These are phyloP conservation scores for Pseudodiploospora longispora DNA, from an alignment of 2,329 filamentous ascomycete genomes.

Conservation along the genomic window DNA sequence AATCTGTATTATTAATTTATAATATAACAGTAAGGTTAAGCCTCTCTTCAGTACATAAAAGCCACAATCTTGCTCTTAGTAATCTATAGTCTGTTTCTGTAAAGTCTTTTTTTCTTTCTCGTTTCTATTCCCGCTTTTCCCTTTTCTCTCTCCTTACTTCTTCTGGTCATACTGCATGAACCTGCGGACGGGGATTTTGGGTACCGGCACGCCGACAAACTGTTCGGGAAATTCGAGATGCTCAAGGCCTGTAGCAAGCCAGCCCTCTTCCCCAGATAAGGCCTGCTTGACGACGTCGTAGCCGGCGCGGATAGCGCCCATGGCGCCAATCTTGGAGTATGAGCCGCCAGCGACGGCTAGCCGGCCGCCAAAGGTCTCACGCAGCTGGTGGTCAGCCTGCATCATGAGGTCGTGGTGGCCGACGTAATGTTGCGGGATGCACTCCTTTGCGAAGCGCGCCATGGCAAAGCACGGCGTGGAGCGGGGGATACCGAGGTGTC, in stretches of 20 bases:
- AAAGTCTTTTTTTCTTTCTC: not conserved
- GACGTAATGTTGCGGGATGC: slow-evolving; percentile 84
- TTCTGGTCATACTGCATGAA: slow-evolving; percentile 2
- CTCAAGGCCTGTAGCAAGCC: slow-evolving; percentile 22
- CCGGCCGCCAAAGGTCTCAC: slow-evolving; percentile 48
- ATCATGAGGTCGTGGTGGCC: slow-evolving; percentile 62
- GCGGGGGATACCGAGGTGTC: slow-evolving; percentile 63
- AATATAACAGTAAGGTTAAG: too few species aligned
- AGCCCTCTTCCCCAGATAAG: slow-evolving; percentile 10
- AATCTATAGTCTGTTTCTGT: too few species aligned
- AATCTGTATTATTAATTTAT: too few species aligned
- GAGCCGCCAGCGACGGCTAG: slow-evolving; percentile 56
- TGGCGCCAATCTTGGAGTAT: slow-evolving; percentile 43
- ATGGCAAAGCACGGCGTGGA: slow-evolving; percentile 52
- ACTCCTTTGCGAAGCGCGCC: slow-evolving; percentile 54
- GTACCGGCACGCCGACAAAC: slow-evolving; percentile 17
- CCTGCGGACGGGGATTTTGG: slow-evolving; percentile 19
- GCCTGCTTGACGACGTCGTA: slow-evolving; percentile 21
- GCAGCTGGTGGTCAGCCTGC: slow-evolving; percentile 46
- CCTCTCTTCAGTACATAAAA: too few species aligned
- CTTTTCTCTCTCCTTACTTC: not conserved
- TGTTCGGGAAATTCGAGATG: slow-evolving; percentile 14
- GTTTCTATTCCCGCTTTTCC: not conserved
- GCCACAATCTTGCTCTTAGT: too few species aligned
- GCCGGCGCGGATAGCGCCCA: slow-evolving; percentile 41